These are phyloP conservation scores for Viridothelium virens DNA, from an alignment of 495 filamentous ascomycete species.

Conservation along the genomic window DNA sequence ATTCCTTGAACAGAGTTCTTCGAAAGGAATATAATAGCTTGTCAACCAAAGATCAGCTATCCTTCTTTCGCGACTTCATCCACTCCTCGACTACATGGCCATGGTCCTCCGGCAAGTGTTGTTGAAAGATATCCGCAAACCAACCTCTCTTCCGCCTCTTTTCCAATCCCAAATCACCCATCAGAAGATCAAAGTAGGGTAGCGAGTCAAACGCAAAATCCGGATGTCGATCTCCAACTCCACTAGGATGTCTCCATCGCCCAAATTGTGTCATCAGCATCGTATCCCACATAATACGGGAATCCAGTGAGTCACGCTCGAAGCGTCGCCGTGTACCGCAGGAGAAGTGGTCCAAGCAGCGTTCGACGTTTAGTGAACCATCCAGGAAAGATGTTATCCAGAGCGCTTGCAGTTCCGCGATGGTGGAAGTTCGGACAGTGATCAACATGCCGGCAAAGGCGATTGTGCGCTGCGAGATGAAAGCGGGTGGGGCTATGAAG, in stretches of 20 bases:
- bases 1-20: neutral
- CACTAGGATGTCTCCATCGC: constrained; percentile 58
- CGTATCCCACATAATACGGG: constrained; percentile 45
- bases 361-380: constrained; percentile 24
- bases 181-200: constrained; percentile 68
- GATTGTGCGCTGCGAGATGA: constrained; percentile 22
- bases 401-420: constrained; percentile 26
- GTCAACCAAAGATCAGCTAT: neutral
- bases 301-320: neutral
- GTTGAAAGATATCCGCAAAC: constrained; percentile 34
- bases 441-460: constrained; percentile 26
- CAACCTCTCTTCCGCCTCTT: constrained; percentile 38
- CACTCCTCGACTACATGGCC: constrained; percentile 34
- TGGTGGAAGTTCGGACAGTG: constrained; percentile 23
- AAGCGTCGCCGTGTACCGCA: neutral
- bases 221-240: constrained; percentile 54
- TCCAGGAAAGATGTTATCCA: constrained; percentile 39
- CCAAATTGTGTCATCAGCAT: constrained; percentile 60
- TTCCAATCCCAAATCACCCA: constrained; percentile 56
- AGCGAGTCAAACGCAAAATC: constrained; percentile 71
- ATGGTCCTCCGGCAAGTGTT: constrained; percentile 38
- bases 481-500: constrained; percentile 28
- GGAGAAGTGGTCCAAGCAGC: constrained; percentile 5
- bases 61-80: constrained; percentile 10
- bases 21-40: neutral